These are phyloP conservation scores for Sophora flavescens DNA, from an alignment of 306 rosid genomes.

Conservation along the genomic window DNA sequence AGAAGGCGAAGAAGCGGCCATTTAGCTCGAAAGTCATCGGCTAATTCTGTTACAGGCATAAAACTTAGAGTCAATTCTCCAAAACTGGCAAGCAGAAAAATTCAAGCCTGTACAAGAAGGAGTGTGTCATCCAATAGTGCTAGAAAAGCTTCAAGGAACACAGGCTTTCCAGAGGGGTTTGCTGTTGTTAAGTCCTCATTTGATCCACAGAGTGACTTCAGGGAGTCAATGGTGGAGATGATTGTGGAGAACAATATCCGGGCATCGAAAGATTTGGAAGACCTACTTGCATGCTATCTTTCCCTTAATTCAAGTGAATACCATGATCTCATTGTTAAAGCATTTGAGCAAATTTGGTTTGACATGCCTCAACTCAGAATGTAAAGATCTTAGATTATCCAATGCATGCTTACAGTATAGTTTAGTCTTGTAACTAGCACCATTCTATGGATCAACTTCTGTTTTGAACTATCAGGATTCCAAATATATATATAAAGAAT, in stretches of 20 bases:
- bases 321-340: constrained; percentile 86
- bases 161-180: constrained; percentile 69
- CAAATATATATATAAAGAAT: constrained; percentile 7
- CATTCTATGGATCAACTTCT: constrained; percentile 36
- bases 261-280: constrained; percentile 83
- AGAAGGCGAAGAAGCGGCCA: constrained; percentile 47
- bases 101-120: constrained; percentile 62
- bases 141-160: constrained; percentile 48
- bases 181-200: constrained; percentile 82
- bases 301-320: constrained; percentile 78
- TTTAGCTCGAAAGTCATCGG: constrained; percentile 48
- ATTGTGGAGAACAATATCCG: constrained; percentile 81
- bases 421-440: constrained; percentile 53
- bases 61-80: constrained; percentile 80
- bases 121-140: constrained; percentile 55
- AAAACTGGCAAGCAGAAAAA: constrained; percentile 66
- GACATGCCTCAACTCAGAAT: constrained; percentile 65
- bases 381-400: constrained; percentile 44
- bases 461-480: constrained; percentile 30
- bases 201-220: constrained; percentile 86
- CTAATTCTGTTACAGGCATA: constrained; percentile 57
- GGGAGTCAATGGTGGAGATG: constrained; percentile 95
- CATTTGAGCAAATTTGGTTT: constrained; percentile 92
- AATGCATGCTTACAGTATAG: constrained; percentile 56
- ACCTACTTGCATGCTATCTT: constrained; percentile 92